phyloP scores from a whole-genome alignment of 2,329 filamentous ascomycete species.

The Teratosphaeria zuluensis region DNA sequence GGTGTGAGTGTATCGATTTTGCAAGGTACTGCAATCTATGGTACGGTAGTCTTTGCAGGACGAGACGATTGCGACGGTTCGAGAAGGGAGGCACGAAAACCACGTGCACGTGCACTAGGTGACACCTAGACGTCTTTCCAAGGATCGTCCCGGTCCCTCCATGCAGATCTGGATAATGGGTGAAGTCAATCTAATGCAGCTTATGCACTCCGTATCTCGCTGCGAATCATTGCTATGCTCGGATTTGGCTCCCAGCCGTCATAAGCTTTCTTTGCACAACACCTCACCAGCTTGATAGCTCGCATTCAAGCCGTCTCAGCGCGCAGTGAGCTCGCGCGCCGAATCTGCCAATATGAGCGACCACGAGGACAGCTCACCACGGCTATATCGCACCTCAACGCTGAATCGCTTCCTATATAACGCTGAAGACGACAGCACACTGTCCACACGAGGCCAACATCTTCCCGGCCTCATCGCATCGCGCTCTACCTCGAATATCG shows the following conservation, averaged over 20 bases:
- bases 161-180: too few relatives aligned
- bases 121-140: too few relatives aligned
- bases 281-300: neutral
- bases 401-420: constrained; percentile 30
- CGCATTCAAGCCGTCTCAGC: neutral
- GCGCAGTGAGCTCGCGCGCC: too few relatives aligned
- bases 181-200: too few relatives aligned
- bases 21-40: too few relatives aligned
- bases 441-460: constrained; percentile 37
- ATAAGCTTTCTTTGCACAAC: neutral
- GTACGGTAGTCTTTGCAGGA: too few relatives aligned
- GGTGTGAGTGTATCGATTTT: too few relatives aligned
- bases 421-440: constrained; percentile 27
- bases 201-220: too few relatives aligned
- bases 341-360: neutral
- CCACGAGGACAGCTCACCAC: neutral
- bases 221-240: neutral
- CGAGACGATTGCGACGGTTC: too few relatives aligned
- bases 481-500: constrained; percentile 15
- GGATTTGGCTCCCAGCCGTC: neutral
- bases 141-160: too few relatives aligned
- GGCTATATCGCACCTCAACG: constrained; percentile 14
- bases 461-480: constrained; percentile 26
- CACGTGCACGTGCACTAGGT: too few relatives aligned
- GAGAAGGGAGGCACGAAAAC: too few relatives aligned